Base-by-base conservation (phyloP, 495 filamentous ascomycete species). In the Neurospora sp. region DNA sequence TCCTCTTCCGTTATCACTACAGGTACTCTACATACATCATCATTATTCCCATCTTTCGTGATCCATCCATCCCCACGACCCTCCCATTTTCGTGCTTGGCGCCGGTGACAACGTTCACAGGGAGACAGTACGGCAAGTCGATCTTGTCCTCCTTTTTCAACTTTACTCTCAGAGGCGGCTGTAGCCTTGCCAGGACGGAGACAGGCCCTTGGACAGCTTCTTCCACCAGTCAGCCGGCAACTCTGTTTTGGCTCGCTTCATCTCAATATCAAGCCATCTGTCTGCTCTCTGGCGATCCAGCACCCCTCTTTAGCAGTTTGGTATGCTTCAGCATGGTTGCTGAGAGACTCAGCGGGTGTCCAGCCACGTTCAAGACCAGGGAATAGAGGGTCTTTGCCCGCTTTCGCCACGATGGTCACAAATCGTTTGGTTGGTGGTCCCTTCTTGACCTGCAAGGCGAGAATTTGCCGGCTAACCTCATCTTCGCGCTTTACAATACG, bases 111-210 rank as follows among this genome's bases (percentile, higher is more conserved):
- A 74, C 72, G 9, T 76, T 78, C 12, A 80, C 78, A 3, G 78
- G 78, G 20, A 80, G 74, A 71, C 73, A 76, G 61, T 77, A 76
- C 2, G 75, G 76, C 1, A 80, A 44, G 18, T 74, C 74, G 31
- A 80, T 72, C 74, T 80, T 80, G 9, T 31, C 40, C 40, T 41
- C 73, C 92, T 89, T 73, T 93, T 35, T 4, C 31, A 35, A 35
- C 31, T 35, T 35, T 35, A 35, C 31, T 35, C 31, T 35, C 31
- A 35, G 31, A 35, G 31, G 31, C 31, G 31, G 31, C 31, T 35
- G 31, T 35, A 35, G 3, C 31, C 31, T 35, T 35, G 31, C 31
- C 31, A 35, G 0, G 31, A 35, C 31, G 31, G 31, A 35, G 31
- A 35, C 35, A 37, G 35, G 35, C 39, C 69, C 59, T 73, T 75